Percentiles rank a stretch among this genome's conserved stretches.
These are phyloP conservation scores for Talaromyces wortmannii DNA, from an alignment of 495 filamentous ascomycete genomes.

Conservation along the genomic window DNA sequence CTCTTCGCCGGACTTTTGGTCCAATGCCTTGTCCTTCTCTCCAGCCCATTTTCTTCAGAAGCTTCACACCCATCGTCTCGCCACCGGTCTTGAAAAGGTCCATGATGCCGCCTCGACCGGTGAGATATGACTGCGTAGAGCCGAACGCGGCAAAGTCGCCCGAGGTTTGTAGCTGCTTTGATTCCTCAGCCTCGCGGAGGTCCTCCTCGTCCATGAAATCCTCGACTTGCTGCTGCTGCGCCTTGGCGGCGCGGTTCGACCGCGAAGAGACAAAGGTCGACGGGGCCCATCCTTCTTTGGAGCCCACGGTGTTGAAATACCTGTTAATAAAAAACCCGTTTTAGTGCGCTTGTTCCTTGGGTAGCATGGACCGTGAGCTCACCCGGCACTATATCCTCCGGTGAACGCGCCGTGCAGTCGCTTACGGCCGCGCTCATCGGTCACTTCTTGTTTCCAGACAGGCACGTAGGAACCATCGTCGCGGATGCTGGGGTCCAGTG, in stretches of 20 bases:
- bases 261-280: slow-evolving; percentile 89
- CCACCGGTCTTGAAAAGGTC: slow-evolving; percentile 69
- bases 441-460: slow-evolving; percentile 95
- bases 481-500: slow-evolving; percentile 66
- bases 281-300: slow-evolving; percentile 96
- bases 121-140: slow-evolving; percentile 50
- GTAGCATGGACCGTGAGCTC: slow-evolving; percentile 27
- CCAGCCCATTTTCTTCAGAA: slow-evolving; percentile 95
- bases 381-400: slow-evolving; percentile 94
- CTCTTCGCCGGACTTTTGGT: slow-evolving; percentile 74
- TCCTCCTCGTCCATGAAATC: slow-evolving; percentile 99
- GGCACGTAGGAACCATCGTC: slow-evolving; percentile 95
- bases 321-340: slow-evolving; percentile 33
- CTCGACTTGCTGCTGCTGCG: slow-evolving; percentile 60
- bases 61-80: slow-evolving; percentile 83
- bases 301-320: slow-evolving; percentile 97
- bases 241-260: slow-evolving; percentile 66
- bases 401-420: slow-evolving; percentile 95
- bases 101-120: slow-evolving; percentile 52
- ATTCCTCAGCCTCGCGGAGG: slow-evolving; percentile 77
- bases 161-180: slow-evolving; percentile 61
- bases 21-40: slow-evolving; percentile 89
- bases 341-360: slow-evolving; percentile 20
- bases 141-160: slow-evolving; percentile 73
- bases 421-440: slow-evolving; percentile 86